Base-by-base conservation (phyloP, 2,329 filamentous ascomycete species). In the Aureobasidium leucospermi region DNA sequence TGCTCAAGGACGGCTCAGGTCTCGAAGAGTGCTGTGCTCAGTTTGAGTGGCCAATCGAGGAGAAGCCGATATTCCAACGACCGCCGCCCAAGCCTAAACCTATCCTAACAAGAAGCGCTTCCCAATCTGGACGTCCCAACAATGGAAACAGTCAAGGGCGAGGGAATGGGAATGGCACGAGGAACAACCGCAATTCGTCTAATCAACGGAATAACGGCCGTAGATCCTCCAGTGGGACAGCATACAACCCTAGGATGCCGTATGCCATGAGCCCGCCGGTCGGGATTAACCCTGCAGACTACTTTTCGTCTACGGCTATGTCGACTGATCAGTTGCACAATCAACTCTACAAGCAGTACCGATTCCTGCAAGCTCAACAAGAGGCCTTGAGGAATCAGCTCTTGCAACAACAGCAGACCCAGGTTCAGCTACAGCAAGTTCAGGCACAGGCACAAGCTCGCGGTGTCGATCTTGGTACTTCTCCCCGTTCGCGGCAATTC, bases 11-110 rank as follows among this genome's bases (percentile, higher is more conserved):
- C 45, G 74, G 73, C 55, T 89, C 85, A 23, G 90, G 94, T 66
- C 79, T 99, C 46, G 83, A 85, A 4, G 86, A 90, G 67, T 92
- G 88, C 70, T 96, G 92, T 72, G 89, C 95, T 70, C 84, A 93
- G 70, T 99, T 87, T 68, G 85, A 89, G 60, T 96, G 88, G 67
- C 94, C 94, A 4, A 88, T 89, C 59, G 89, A 95, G 70, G 91
- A 95, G 67, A 79, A 81, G 63, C 31, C 64, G 57, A 62, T 69
- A 15, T 85, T 82, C 71, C 81, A 84, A 67, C 78, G 79, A 63
- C 80, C 81, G 6, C 72, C 79, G 15, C 78, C 79, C 0, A 82
- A 84, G 65, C 80, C 83, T 6, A 79, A 79, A 62, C 79, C 80
- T 2, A 75, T 81, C 6, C 73, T 86, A 31, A 76, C 75, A 4